Conservation (phyloP, 1,139 yeast species). For the Candida pseudocylindracea region DNA sequence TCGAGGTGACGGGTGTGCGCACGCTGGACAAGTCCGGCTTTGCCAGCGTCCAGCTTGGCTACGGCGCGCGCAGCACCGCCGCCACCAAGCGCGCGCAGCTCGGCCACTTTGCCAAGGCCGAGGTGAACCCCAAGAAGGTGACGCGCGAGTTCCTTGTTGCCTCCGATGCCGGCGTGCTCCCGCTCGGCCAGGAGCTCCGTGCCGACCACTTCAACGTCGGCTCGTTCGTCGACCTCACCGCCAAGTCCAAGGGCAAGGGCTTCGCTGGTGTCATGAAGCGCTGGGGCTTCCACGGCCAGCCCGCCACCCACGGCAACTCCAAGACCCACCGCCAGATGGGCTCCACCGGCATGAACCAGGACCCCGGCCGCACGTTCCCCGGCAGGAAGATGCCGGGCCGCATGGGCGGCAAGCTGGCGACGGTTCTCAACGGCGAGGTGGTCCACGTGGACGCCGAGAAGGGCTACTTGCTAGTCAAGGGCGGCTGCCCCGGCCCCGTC, state of each 20-base stretch:
- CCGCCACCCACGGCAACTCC: constrained; percentile 94
- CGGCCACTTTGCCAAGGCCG: constrained; percentile 63
- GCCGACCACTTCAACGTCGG: constrained; percentile 79
- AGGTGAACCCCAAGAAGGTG: constrained; percentile 64
- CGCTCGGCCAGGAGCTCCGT: constrained; percentile 54
- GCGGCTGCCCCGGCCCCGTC: constrained; percentile 80
- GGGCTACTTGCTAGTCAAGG: constrained; percentile 69
- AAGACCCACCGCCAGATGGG: constrained; percentile 91
- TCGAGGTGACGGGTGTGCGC: constrained; percentile 63
- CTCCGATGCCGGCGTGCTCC: constrained; percentile 39
- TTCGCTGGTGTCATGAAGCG: constrained; percentile 98
- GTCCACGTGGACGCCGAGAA: constrained; percentile 61
- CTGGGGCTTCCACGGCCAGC: constrained; percentile 77
- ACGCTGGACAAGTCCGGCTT: constrained; percentile 55
- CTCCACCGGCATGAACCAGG: constrained; percentile 87
- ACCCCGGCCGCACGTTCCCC: constrained; percentile 90
- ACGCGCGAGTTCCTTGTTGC: constrained; percentile 64
- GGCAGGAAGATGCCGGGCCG: constrained; percentile 98
- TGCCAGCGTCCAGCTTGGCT: constrained; percentile 76
- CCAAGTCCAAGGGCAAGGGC: constrained; percentile 84
- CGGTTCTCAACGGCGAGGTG: constrained; percentile 58
- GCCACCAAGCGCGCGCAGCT: constrained; percentile 33
- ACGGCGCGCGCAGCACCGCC: constrained; percentile 47
- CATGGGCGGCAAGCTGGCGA: constrained; percentile 63
- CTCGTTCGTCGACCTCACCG: constrained; percentile 61